A percentile compares a stretch with the other conserved stretches of the same genome.
Evolutionary conservation across 768 basidiomycete genomes (phyloP).

Genomic region (Mycena rosella): DNA sequence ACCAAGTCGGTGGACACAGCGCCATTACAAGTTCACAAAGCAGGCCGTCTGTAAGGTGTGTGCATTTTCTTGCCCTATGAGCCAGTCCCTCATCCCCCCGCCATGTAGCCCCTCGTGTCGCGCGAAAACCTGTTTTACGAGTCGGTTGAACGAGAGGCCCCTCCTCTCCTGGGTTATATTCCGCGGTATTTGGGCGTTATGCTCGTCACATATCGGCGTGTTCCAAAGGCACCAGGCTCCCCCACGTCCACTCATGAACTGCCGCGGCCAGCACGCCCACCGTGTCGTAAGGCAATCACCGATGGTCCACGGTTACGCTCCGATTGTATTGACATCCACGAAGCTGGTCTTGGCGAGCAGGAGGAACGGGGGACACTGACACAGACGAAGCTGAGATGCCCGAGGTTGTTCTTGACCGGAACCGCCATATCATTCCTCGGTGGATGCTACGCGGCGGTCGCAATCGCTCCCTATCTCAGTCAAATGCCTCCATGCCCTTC

Average conservation of each 20-base stretch:
- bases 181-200: slow-evolving; percentile 99
- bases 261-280: slow-evolving; percentile 42
- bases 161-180: slow-evolving; percentile 92
- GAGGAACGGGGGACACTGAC: slow-evolving; percentile 55
- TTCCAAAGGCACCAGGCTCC: slow-evolving; percentile 58
- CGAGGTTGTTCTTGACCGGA: slow-evolving; percentile 90
- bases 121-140: slow-evolving; percentile 99
- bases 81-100: slow-evolving; percentile 32
- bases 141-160: slow-evolving; percentile 93
- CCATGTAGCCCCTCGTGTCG: slow-evolving; percentile 93
- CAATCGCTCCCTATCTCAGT: slow-evolving; percentile 64
- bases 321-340: slow-evolving; percentile 22
- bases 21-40: slow-evolving; percentile 99
- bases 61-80: slow-evolving; percentile 47
- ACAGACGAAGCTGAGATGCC: slow-evolving; percentile 88
- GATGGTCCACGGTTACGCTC: slow-evolving; percentile 35
- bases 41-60: slow-evolving; percentile 99
- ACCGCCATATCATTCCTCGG: slow-evolving; percentile 96
- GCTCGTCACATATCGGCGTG: slow-evolving; percentile 95
- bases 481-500: slow-evolving; percentile 53
- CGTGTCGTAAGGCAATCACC: slow-evolving; percentile 44
- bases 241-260: slow-evolving; percentile 36
- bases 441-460: slow-evolving; percentile 80
- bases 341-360: slow-evolving; percentile 42
- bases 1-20: slow-evolving; percentile 98